A percentile compares a stretch with the other conserved stretches of the same genome.
Conservation (phyloP, 345 rosid species). For the Aurinia saxatilis region DNA sequence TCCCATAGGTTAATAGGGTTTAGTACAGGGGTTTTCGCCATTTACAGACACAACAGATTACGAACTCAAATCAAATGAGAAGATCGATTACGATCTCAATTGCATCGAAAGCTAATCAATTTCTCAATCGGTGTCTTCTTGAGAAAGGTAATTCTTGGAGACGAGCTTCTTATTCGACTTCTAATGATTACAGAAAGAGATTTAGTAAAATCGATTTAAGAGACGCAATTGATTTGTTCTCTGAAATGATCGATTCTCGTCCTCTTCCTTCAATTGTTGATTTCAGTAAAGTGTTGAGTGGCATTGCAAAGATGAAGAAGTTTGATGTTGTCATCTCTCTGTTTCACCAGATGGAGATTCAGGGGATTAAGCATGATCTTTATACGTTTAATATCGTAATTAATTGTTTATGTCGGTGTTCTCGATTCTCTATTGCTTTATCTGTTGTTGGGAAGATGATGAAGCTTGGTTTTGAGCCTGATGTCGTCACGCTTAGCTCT, state of each 20-base stretch:
- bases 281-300: constrained; percentile 9
- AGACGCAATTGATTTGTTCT: not conserved
- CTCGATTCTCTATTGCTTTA: constrained; percentile 7
- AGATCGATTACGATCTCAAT: constrained; percentile 7
- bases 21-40: not conserved
- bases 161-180: not conserved
- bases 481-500: constrained; percentile 23
- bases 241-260: constrained; percentile 13
- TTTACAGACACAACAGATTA: not conserved
- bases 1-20: not conserved
- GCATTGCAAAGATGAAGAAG: constrained; percentile 2
- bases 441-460: constrained; percentile 27
- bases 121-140: constrained; percentile 1
- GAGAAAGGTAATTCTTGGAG: constrained; percentile 3
- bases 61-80: constrained; percentile 10
- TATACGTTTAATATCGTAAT: constrained; percentile 24
- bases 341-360: constrained; percentile 9
- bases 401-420: constrained; percentile 16
- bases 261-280: constrained; percentile 22
- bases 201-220: not conserved
- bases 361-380: constrained; percentile 19
- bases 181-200: not conserved
- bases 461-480: constrained; percentile 18
- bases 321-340: constrained; percentile 15
- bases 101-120: not conserved